Evolutionary conservation across 108 stramenopile species (phyloP).

Genomic region (Parmales sp.): DNA sequence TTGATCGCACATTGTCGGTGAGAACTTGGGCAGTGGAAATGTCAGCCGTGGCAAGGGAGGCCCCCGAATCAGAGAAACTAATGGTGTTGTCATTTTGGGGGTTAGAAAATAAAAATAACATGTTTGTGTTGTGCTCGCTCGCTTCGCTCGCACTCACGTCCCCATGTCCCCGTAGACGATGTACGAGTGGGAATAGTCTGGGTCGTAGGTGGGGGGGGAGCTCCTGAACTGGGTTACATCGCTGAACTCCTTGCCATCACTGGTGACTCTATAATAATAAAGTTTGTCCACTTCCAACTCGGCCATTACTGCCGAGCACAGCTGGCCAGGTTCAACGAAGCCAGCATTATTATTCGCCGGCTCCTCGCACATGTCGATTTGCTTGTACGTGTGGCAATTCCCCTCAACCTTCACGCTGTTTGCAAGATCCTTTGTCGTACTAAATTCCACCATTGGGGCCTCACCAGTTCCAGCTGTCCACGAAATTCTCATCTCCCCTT

Average conservation of each 20-base stretch:
- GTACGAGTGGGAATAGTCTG: conserved; percentile 30
- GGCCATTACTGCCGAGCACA: conserved; percentile 40
- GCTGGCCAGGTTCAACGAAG: conserved; percentile 44
- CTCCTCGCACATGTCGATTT: conserved; percentile 51
- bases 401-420: neutral
- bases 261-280: conserved; percentile 45
- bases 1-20: neutral
- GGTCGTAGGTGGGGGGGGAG: conserved; percentile 9
- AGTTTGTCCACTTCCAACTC: conserved; percentile 35
- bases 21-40: conserved; percentile 4
- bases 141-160: neutral
- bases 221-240: neutral
- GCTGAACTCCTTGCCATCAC: neutral
- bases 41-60: neutral
- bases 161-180: conserved; percentile 64
- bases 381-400: conserved; percentile 39
- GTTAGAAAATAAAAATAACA: too few species aligned
- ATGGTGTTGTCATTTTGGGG: too few species aligned
- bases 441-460: neutral
- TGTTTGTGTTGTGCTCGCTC: too few species aligned
- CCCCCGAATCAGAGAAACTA: too few species aligned
- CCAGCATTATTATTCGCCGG: conserved; percentile 47
- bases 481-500: neutral
- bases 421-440: neutral
- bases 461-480: neutral